These are phyloP conservation scores for Trichosporon coremiiforme DNA, from an alignment of 1,284 basidiomycete genomes.

Conservation along the genomic window DNA sequence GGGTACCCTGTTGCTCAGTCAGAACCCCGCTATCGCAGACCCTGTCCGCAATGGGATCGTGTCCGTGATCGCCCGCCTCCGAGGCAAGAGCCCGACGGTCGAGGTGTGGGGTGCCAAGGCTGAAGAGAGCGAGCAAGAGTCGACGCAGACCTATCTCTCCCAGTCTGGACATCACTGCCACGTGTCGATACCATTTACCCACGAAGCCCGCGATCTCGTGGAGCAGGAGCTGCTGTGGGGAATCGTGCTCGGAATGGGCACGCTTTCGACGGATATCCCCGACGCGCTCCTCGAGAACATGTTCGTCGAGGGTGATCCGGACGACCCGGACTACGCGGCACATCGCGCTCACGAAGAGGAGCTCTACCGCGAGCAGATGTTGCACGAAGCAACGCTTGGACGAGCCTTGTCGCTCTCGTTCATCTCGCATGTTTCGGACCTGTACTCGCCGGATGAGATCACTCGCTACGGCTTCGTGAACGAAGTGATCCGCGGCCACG, in stretches of 20 bases:
- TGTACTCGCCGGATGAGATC: slow-evolving; percentile 65
- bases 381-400: slow-evolving; percentile 77
- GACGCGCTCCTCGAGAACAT: slow-evolving; percentile 43
- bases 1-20: slow-evolving; percentile 80
- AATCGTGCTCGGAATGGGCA: slow-evolving; percentile 83
- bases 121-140: slow-evolving; percentile 39
- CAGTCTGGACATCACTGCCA: slow-evolving; percentile 55
- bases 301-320: slow-evolving; percentile 26
- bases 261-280: slow-evolving; percentile 63
- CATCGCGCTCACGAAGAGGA: slow-evolving; percentile 34
- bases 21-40: slow-evolving; percentile 72
- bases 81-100: slow-evolving; percentile 31
- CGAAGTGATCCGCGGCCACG: slow-evolving; percentile 77
- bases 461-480: slow-evolving; percentile 69
- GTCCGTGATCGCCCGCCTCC: slow-evolving; percentile 65
- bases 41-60: slow-evolving; percentile 76
- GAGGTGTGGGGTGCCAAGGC: slow-evolving; percentile 6
- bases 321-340: slow-evolving; percentile 23
- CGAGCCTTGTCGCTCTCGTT: slow-evolving; percentile 90
- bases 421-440: slow-evolving; percentile 65
- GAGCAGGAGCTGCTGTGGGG: slow-evolving; percentile 78
- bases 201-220: slow-evolving; percentile 65
- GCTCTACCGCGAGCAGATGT: slow-evolving; percentile 49
- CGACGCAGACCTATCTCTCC: slow-evolving; percentile 49
- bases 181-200: slow-evolving; percentile 60